Base-by-base conservation (phyloP, 345 rosid genomes). In the Populus tremula region DNA sequence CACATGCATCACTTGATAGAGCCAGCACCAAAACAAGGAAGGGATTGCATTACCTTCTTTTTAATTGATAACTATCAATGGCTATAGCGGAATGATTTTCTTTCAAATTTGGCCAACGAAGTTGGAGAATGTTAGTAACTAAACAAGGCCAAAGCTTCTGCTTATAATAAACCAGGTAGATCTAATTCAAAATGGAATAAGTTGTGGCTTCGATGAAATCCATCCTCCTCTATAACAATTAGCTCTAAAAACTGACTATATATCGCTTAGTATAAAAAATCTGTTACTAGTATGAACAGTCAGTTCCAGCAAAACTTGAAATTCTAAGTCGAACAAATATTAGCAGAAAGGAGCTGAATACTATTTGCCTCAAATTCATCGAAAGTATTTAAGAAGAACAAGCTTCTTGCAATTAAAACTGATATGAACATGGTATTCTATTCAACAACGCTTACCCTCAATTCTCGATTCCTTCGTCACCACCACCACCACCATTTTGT, bases 401-500 rank as follows among this genome's bases (percentile, higher is more conserved):
- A 47, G 1, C 50, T 47, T 47, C 50, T 47, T 47, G 50, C 61
- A 2, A 54, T 8, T 7, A 54, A 21, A 54, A 54, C 25, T 20
- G 23, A 54, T 41, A 41, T 21, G 61, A 8, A 54, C 25, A 2
- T 21, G 23, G 61, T 21, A 21, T 54, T 21, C 61, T 6, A 54
- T 54, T 21, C 61, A 7, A 13, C 3, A 54, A 47, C 5, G 16
- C 50, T 47, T 14, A 47, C 17, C 50, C 50, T 47, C 18, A 14
- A 13, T 13, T 13, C 50, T 47, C 50, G 17, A 21, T 23, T 54
- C 50, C 69, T 53, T 31, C 71, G 69, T 35, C 70, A 20, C 31
- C 54, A 18, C 31, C 80, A 69, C 67, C 70, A 54, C 45, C 78
- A 59, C 21, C 50, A 8, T 41, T 47, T 47, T 54, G 77, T 2